Evolutionary conservation across 345 rosid genomes (phyloP).

Genomic region (Lenwebbia sp.): DNA sequence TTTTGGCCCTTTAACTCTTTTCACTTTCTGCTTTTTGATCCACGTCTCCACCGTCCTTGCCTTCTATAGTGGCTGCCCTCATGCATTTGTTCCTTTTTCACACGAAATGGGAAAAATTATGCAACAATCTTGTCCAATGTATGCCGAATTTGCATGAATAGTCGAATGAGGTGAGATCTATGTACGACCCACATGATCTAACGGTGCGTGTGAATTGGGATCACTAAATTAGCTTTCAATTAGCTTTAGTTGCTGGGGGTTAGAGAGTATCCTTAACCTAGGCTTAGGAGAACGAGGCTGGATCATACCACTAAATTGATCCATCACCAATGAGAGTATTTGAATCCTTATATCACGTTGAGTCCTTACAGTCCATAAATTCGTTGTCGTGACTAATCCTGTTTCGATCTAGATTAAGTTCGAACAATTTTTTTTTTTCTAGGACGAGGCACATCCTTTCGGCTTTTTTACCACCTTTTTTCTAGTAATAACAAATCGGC

Average conservation of each 20-base stretch:
- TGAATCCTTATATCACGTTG: background rate
- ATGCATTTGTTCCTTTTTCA: background rate
- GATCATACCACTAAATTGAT: background rate
- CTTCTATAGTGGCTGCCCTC: background rate
- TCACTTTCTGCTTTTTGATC: background rate
- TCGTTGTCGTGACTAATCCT: background rate
- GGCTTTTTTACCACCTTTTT: accelerated
- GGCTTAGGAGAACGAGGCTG: background rate
- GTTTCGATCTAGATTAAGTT: background rate
- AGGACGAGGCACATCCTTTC: background rate
- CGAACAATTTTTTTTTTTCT: background rate
- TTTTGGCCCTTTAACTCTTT: background rate
- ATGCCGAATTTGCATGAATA: background rate
- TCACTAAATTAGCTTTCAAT: background rate
- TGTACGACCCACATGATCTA: too few relatives aligned
- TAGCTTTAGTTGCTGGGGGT: background rate
- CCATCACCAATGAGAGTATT: accelerated
- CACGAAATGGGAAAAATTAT: background rate
- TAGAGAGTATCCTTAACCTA: background rate
- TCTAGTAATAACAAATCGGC: background rate
- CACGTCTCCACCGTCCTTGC: background rate
- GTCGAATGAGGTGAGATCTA: background rate
- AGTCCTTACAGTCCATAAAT: background rate
- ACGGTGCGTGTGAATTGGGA: background rate
- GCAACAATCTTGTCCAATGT: background rate